A percentile compares a stretch with the other conserved stretches of the same genome.
These are phyloP conservation scores for Sporothrix protearum DNA, from an alignment of 2,329 filamentous ascomycete genomes.

Conservation along the genomic window DNA sequence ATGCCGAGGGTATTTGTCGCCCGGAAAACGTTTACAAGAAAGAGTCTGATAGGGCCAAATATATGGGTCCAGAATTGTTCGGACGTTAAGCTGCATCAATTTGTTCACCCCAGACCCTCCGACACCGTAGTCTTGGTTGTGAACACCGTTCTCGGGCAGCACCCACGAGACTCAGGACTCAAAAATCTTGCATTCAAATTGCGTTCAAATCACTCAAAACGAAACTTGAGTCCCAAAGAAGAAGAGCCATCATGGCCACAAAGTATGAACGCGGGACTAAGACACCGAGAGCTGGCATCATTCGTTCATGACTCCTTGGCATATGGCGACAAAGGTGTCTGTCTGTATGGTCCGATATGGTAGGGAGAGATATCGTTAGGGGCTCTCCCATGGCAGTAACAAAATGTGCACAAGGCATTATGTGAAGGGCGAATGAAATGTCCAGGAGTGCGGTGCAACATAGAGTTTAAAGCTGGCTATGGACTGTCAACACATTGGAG, in stretches of 20 bases:
- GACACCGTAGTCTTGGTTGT: not conserved
- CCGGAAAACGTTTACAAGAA: constrained; percentile 8
- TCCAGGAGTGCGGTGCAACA: not conserved
- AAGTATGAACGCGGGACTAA: not conserved
- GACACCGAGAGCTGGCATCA: not conserved
- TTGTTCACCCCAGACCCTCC: not conserved
- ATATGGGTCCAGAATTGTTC: not conserved
- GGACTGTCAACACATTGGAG: not conserved
- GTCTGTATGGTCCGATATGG: not conserved
- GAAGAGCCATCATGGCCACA: not conserved
- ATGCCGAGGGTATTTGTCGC: no score
- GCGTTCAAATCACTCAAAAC: not conserved
- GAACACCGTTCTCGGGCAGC: not conserved
- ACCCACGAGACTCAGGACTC: not conserved
- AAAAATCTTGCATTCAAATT: not conserved
- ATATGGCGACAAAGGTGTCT: not conserved
- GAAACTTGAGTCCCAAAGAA: not conserved
- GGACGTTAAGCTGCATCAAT: not conserved
- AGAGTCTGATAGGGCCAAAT: not conserved
- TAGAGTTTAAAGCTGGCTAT: not conserved
- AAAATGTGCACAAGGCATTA: not conserved
- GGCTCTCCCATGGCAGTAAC: not conserved
- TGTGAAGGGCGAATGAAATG: not conserved
- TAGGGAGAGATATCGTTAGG: not conserved
- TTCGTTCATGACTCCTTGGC: not conserved